phyloP scores from a whole-genome alignment of 2,329 filamentous ascomycete genomes.

The Aschersonia sp. region DNA sequence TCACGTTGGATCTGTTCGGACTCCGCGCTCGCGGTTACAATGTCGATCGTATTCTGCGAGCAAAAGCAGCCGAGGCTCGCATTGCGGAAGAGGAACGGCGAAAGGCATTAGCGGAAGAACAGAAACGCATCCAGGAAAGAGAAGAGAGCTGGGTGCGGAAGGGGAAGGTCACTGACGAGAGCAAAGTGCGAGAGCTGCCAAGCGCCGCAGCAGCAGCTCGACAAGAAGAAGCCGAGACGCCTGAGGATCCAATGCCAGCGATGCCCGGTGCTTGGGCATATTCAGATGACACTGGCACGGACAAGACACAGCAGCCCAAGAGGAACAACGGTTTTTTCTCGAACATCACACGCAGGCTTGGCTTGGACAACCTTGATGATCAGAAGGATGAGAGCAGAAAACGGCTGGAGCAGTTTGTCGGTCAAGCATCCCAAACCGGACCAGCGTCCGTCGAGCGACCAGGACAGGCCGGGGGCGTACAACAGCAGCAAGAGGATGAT shows the following conservation, averaged over 20 bases:
- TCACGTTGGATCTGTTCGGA: constrained; percentile 72
- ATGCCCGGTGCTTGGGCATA: constrained; percentile 72
- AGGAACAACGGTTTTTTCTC: constrained; percentile 47
- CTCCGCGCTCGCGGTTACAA: constrained; percentile 86
- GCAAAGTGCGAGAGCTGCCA: constrained; percentile 4
- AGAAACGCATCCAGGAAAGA: constrained; percentile 46
- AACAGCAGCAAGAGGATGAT: constrained; percentile 16
- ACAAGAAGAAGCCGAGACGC: constrained; percentile 25
- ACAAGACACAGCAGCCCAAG: constrained; percentile 18
- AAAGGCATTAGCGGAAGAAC: constrained; percentile 59
- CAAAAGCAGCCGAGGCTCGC: constrained; percentile 74
- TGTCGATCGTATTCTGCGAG: constrained; percentile 81
- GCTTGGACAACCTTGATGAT: constrained; percentile 40
- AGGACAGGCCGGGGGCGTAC: background rate
- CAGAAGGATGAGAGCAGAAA: constrained; percentile 24
- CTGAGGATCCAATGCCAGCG: constrained; percentile 21
- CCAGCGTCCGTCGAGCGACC: constrained; percentile 27
- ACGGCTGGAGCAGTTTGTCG: constrained; percentile 5
- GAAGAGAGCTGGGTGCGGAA: constrained; percentile 28
- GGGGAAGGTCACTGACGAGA: constrained; percentile 14
- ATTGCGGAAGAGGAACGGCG: constrained; percentile 74
- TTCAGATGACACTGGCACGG: constrained; percentile 31
- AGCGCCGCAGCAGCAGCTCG: constrained; percentile 20
- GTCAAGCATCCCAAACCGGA: constrained; percentile 8
- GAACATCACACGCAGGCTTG: constrained; percentile 51